Conservation (phyloP, 768 basidiomycete genomes). For the Tremella yokohamensis region DNA sequence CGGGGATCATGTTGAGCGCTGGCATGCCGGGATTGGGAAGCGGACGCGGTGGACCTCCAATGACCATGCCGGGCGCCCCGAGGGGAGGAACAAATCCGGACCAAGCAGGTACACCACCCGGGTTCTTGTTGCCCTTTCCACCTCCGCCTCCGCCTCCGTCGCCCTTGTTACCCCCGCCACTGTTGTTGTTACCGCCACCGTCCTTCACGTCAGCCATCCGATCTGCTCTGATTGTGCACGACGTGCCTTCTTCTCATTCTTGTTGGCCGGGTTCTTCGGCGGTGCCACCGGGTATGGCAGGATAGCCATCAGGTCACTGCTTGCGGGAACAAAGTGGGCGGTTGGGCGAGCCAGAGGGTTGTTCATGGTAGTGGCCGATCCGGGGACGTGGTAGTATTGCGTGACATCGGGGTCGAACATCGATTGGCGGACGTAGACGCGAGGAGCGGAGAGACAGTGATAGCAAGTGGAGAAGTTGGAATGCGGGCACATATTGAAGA, state of each 20-base stretch:
- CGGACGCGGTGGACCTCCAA: slow-evolving; percentile 24
- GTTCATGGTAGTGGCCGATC: neutral
- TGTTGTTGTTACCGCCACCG: too few relatives aligned
- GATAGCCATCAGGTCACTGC: slow-evolving; percentile 45
- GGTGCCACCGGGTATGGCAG: slow-evolving; percentile 39
- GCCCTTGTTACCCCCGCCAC: neutral
- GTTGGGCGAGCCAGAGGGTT: neutral
- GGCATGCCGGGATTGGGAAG: slow-evolving; percentile 14
- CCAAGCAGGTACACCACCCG: slow-evolving; percentile 39
- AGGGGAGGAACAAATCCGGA: slow-evolving; percentile 26
- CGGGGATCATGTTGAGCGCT: slow-evolving; percentile 10
- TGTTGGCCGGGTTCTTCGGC: slow-evolving; percentile 29
- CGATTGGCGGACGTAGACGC: neutral
- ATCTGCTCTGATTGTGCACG: too few relatives aligned
- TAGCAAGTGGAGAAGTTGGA: slow-evolving; percentile 1
- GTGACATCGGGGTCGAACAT: neutral
- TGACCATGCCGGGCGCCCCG: slow-evolving; percentile 9
- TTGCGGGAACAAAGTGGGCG: neutral
- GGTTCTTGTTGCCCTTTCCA: slow-evolving; percentile 13
- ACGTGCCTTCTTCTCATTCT: slow-evolving; percentile 30
- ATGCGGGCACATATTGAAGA: neutral
- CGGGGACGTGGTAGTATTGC: neutral
- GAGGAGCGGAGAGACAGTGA: slow-evolving; percentile 2
- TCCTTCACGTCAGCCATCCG: too few relatives aligned
- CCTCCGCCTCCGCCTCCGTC: slow-evolving; percentile 7